Conservation (phyloP, 305 asterid species). For the Lippia alba region DNA sequence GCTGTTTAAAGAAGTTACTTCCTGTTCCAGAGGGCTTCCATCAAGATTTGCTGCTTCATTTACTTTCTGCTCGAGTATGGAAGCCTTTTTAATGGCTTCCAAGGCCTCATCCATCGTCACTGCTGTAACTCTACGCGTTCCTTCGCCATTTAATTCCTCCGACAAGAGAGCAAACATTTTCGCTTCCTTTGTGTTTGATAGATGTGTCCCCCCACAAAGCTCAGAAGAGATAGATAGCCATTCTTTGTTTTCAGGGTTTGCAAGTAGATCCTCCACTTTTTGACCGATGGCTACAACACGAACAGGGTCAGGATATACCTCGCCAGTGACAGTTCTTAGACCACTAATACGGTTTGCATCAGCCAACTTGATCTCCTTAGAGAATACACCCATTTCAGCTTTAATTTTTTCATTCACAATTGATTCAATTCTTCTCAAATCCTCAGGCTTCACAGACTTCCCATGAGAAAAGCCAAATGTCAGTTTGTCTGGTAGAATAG, state of each 20-base stretch:
- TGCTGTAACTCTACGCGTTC: conserved; percentile 91
- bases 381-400: conserved; percentile 78
- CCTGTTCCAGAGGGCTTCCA: conserved; percentile 90
- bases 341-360: conserved; percentile 88
- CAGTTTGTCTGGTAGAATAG: conserved; percentile 96
- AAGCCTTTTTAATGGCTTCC: conserved; percentile 75
- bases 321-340: conserved; percentile 95
- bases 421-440: conserved; percentile 78
- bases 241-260: conserved; percentile 78
- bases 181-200: conserved; percentile 91
- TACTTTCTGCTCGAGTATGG: conserved; percentile 75
- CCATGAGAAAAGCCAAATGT: conserved; percentile 98
- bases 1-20: conserved; percentile 79
- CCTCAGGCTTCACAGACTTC: conserved; percentile 93
- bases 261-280: conserved; percentile 86
- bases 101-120: conserved; percentile 80
- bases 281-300: conserved; percentile 91
- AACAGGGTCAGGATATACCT: conserved; percentile 99
- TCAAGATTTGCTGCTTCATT: conserved; percentile 69
- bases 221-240: conserved; percentile 88
- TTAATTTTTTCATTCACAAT: conserved; percentile 91
- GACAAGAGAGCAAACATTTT: conserved; percentile 89
- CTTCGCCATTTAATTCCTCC: conserved; percentile 97
- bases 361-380: conserved; percentile 71
- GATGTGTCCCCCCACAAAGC: conserved; percentile 98